These are phyloP conservation scores for Lasiosphaeris hirsuta DNA, from an alignment of 495 filamentous ascomycete genomes.

Conservation along the genomic window DNA sequence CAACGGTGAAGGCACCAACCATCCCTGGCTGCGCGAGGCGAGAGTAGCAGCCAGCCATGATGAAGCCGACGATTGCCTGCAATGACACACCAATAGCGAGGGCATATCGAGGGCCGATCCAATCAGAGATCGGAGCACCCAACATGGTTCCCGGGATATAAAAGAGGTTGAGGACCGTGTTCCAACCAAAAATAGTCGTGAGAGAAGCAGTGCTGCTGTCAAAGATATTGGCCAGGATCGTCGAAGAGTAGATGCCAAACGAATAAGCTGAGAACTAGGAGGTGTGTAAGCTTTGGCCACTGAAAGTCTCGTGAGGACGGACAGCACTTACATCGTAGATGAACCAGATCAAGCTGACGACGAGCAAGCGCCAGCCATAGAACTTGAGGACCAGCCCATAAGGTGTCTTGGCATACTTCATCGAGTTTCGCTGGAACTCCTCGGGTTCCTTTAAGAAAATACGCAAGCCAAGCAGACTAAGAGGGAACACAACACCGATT, in stretches of 20 bases:
- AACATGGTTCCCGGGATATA: constrained; percentile 78
- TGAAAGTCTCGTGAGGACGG: not conserved
- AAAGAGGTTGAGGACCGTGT: constrained; percentile 78
- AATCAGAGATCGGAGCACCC: constrained; percentile 72
- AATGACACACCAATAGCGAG: constrained; percentile 62
- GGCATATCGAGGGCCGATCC: constrained; percentile 68
- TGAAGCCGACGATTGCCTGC: constrained; percentile 78
- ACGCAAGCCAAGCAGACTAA: constrained; percentile 70
- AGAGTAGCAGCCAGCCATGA: constrained; percentile 76
- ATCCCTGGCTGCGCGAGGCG: constrained; percentile 57
- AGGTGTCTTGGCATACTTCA: constrained; percentile 52
- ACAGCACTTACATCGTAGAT: constrained; percentile 64
- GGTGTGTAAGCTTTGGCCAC: constrained; percentile 6
- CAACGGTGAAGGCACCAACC: constrained; percentile 73
- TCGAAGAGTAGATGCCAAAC: constrained; percentile 73
- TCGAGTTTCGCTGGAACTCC: constrained; percentile 63
- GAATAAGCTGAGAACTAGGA: constrained; percentile 67
- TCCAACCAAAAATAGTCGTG: constrained; percentile 80
- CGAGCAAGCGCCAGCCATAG: constrained; percentile 60
- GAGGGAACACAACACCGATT: constrained; percentile 73
- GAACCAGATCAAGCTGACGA: constrained; percentile 85
- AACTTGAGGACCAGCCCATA: constrained; percentile 52
- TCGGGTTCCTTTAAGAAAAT: constrained; percentile 78
- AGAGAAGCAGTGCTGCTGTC: constrained; percentile 49
- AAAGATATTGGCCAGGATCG: constrained; percentile 66